These are phyloP conservation scores for Fraxinus floribunda DNA, from an alignment of 305 asterid genomes.

Conservation along the genomic window DNA sequence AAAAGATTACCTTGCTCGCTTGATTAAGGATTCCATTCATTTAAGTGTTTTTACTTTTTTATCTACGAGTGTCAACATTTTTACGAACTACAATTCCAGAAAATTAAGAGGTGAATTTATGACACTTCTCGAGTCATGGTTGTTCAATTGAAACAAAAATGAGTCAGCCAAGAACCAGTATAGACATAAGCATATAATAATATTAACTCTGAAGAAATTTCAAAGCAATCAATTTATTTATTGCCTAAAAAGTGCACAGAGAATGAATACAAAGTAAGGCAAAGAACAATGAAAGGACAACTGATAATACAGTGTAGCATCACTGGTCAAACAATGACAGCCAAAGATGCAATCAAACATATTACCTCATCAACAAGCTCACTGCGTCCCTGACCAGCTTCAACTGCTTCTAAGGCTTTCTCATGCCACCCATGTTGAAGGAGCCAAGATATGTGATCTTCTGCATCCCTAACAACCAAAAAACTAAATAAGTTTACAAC, in stretches of 20 bases:
- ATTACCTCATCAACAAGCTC: slow-evolving; percentile 93
- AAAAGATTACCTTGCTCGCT: slow-evolving; percentile 2
- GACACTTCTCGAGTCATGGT: not conserved
- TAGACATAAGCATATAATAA: not conserved
- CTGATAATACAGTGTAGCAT: not conserved
- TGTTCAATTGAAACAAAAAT: not conserved
- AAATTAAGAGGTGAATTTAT: not conserved
- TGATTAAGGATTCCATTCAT: slow-evolving; percentile 2
- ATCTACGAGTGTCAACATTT: not conserved
- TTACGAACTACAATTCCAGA: not conserved
- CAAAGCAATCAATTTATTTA: not conserved
- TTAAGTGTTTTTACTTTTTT: not conserved
- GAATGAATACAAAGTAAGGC: not conserved
- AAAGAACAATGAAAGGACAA: not conserved
- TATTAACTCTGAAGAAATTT: slow-evolving; percentile 3
- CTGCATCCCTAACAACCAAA: slow-evolving; percentile 75
- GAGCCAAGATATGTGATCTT: slow-evolving; percentile 98
- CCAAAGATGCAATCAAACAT: slow-evolving; percentile 16
- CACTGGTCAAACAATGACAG: slow-evolving; percentile 12
- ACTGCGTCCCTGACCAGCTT: slow-evolving; percentile 91
- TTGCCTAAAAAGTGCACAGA: slow-evolving; percentile 1
- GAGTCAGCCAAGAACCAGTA: not conserved
- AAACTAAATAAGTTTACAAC: slow-evolving; percentile 17
- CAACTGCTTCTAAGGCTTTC: slow-evolving; percentile 95
- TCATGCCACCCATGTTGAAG: slow-evolving; percentile 93